Percentiles rank a stretch among this genome's conserved stretches.
These are phyloP conservation scores for Leccinum pallidistipes DNA, from an alignment of 1,284 basidiomycete species.

Conservation along the genomic window DNA sequence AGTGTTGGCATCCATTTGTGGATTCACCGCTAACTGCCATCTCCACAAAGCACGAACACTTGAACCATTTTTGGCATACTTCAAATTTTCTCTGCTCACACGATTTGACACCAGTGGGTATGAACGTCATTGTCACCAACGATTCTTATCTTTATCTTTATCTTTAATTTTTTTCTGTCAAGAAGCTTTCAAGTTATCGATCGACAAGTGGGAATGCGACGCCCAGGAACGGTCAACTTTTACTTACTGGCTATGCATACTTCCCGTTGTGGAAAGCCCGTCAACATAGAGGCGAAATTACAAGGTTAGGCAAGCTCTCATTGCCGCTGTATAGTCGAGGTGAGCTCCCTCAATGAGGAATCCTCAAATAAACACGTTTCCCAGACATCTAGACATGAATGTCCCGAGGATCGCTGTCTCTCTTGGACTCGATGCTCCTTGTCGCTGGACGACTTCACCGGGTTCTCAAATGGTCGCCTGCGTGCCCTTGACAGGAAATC, in stretches of 20 bases:
- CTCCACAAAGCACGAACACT: not conserved
- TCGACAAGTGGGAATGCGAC: not conserved
- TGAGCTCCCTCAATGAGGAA: constrained; percentile 6
- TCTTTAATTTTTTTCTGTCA: not conserved
- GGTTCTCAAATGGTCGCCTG: not conserved
- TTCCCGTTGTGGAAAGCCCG: constrained; percentile 7
- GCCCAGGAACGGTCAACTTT: constrained; percentile 3
- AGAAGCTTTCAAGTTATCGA: not conserved
- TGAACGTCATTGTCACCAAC: not conserved
- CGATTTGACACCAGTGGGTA: constrained; percentile 2
- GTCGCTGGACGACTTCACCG: not conserved
- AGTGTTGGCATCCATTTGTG: constrained; percentile 3
- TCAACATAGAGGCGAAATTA: not conserved
- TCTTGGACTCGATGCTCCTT: not conserved
- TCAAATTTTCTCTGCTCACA: not conserved
- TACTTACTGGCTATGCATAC: not conserved
- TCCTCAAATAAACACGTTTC: constrained; percentile 3
- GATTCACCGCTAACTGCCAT: not conserved
- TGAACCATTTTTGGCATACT: not conserved
- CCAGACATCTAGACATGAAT: not conserved
- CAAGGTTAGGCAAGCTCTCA: not conserved
- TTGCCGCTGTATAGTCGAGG: not conserved
- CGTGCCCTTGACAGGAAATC: not conserved
- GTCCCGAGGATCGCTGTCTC: not conserved
- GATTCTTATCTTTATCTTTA: not conserved